Evolutionary conservation across 768 basidiomycete genomes (phyloP).

Genomic region (Nidularia pulvinata): DNA sequence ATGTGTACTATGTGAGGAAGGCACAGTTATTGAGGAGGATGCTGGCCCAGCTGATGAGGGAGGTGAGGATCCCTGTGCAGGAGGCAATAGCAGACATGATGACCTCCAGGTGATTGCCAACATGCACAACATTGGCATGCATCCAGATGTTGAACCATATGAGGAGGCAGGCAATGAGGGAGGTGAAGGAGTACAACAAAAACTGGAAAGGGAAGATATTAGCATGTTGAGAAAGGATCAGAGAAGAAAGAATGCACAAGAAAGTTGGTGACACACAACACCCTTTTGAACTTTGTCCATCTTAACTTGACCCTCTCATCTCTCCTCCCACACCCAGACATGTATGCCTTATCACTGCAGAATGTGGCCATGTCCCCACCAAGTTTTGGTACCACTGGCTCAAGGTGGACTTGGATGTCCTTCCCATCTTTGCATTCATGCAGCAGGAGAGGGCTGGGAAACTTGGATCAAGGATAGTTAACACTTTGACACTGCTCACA

Average conservation of each 20-base stretch:
- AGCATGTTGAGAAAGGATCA: too few relatives aligned
- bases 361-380: conserved; percentile 76
- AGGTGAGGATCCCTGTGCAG: conserved; percentile 57
- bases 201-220: conserved; percentile 23
- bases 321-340: conserved; percentile 39
- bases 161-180: conserved; percentile 60
- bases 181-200: conserved; percentile 56
- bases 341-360: conserved; percentile 46
- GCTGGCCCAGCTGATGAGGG: conserved; percentile 78
- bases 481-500: conserved; percentile 70
- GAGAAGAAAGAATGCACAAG: conserved; percentile 25
- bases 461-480: conserved; percentile 79
- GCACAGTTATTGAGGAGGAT: conserved; percentile 85
- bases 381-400: conserved; percentile 46
- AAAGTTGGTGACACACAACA: conserved; percentile 64
- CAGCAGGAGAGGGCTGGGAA: conserved; percentile 46
- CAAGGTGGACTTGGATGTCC: conserved; percentile 21
- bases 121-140: too few relatives aligned
- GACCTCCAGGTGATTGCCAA: conserved; percentile 62
- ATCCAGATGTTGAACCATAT: background rate
- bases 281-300: conserved; percentile 90
- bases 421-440: conserved; percentile 24
- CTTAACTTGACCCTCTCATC: conserved; percentile 49
- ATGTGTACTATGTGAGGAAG: conserved; percentile 80
- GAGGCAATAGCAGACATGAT: conserved; percentile 71